phyloP scores from a whole-genome alignment of 1,284 basidiomycete genomes.

The Pulveroboletus ridleyi region DNA sequence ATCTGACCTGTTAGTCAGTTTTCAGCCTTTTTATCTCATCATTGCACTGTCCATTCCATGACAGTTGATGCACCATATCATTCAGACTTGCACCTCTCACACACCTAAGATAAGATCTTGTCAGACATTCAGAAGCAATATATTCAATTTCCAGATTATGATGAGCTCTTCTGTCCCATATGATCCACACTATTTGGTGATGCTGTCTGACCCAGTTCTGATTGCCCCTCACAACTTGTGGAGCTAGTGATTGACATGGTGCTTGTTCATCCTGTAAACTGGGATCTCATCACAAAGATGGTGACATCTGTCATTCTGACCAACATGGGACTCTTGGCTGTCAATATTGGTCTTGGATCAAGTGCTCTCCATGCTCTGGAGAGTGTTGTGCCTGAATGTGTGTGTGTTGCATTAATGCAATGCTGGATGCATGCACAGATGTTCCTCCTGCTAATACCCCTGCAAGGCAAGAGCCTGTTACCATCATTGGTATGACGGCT shows the following conservation, averaged over 20 bases:
- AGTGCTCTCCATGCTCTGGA: constrained; percentile 50
- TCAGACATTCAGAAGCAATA: constrained; percentile 48
- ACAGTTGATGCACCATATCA: constrained; percentile 63
- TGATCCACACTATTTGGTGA: constrained; percentile 56
- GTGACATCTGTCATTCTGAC: constrained; percentile 37
- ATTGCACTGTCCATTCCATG: constrained; percentile 46
- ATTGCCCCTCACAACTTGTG: constrained; percentile 43
- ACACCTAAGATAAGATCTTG: constrained; percentile 47
- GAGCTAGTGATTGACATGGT: constrained; percentile 63
- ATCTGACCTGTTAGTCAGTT: constrained; percentile 56
- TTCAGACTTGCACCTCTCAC: constrained; percentile 42
- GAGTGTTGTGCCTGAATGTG: constrained; percentile 38
- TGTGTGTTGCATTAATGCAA: constrained; percentile 39
- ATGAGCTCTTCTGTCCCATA: constrained; percentile 51
- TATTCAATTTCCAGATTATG: constrained; percentile 56
- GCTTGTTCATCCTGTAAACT: constrained; percentile 60
- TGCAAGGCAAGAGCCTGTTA: constrained; percentile 58
- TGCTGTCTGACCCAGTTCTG: constrained; percentile 33
- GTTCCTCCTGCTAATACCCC: not conserved
- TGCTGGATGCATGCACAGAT: constrained; percentile 22
- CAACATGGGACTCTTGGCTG: constrained; percentile 40
- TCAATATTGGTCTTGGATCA: constrained; percentile 64
- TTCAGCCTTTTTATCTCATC: constrained; percentile 40
- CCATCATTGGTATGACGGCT: constrained; percentile 75
- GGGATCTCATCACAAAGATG: constrained; percentile 49